phyloP scores from a whole-genome alignment of 441 rosid species.

The Syzygium malaccense region DNA sequence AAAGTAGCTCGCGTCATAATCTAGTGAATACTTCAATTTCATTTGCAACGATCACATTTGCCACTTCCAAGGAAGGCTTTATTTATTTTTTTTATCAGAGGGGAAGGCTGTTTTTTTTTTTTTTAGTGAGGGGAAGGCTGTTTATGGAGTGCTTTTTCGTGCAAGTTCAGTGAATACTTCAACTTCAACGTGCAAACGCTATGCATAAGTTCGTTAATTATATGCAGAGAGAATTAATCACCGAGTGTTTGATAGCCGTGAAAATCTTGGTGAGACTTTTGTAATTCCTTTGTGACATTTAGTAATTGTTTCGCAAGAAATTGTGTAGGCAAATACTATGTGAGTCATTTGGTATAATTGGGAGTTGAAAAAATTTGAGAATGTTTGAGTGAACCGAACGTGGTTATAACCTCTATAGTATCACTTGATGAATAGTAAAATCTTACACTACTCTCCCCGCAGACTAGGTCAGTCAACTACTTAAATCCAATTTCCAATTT shows the following conservation, averaged over 20 bases:
- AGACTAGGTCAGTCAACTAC: rapidly evolving
- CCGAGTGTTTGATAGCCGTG: neutral
- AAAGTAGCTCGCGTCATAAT: too few species aligned
- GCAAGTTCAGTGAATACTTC: neutral
- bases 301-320: neutral
- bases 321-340: neutral
- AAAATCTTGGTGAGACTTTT: neutral
- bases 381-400: neutral
- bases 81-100: neutral
- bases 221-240: neutral
- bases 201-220: neutral
- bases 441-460: rapidly evolving
- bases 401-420: neutral
- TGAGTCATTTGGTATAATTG: neutral
- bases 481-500: neutral
- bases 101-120: neutral
- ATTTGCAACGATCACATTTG: neutral
- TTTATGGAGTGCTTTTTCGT: neutral
- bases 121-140: too few species aligned
- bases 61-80: neutral
- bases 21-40: neutral
- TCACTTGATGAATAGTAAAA: too few species aligned
- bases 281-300: neutral
- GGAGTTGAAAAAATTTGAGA: neutral
- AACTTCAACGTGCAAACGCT: neutral